A percentile compares a stretch with the other conserved stretches of the same genome.
Evolutionary conservation across 768 basidiomycete species (phyloP).

Genomic region (Pleurotus tuber-regium): DNA sequence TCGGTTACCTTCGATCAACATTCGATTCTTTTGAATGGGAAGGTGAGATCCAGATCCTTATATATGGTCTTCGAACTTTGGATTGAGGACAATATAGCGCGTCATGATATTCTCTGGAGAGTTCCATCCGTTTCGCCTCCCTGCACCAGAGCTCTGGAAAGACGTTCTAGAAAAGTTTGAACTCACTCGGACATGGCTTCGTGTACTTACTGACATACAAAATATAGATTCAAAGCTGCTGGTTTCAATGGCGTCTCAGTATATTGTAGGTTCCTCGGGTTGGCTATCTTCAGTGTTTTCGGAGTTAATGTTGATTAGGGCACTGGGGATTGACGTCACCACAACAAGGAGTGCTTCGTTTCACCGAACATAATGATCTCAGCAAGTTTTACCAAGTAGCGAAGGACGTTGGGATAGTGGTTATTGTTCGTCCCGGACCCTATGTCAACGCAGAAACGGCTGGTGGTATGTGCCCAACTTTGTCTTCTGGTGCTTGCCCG

Average conservation of each 20-base stretch:
- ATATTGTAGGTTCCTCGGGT: conserved; percentile 47
- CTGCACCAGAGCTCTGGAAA: conserved; percentile 62
- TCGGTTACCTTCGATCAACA: conserved; percentile 35
- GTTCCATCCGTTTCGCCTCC: conserved; percentile 68
- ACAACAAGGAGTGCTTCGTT: conserved; percentile 53
- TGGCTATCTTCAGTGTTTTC: conserved; percentile 22
- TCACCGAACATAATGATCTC: conserved; percentile 58
- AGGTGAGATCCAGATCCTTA: conserved; percentile 17
- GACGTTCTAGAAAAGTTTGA: conserved; percentile 59
- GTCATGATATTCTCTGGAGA: conserved; percentile 62
- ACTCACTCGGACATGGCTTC: neutral
- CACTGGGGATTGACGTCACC: conserved; percentile 70
- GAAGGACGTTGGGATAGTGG: conserved; percentile 56
- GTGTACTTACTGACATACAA: neutral
- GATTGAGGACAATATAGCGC: conserved; percentile 26
- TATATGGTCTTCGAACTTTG: neutral
- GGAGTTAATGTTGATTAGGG: conserved; percentile 27
- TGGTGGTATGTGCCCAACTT: conserved; percentile 39
- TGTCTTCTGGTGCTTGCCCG: no score
- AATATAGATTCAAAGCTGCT: conserved; percentile 45
- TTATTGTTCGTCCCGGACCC: conserved; percentile 64
- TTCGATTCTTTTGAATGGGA: conserved; percentile 32
- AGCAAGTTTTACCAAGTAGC: conserved; percentile 59
- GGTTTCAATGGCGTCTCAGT: conserved; percentile 66
- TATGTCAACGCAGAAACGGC: conserved; percentile 69